Evolutionary conservation across 2,329 filamentous ascomycete genomes (phyloP), one percentile per base, ranked within the genome.

Genomic region (Saccharata proteae): DNA sequence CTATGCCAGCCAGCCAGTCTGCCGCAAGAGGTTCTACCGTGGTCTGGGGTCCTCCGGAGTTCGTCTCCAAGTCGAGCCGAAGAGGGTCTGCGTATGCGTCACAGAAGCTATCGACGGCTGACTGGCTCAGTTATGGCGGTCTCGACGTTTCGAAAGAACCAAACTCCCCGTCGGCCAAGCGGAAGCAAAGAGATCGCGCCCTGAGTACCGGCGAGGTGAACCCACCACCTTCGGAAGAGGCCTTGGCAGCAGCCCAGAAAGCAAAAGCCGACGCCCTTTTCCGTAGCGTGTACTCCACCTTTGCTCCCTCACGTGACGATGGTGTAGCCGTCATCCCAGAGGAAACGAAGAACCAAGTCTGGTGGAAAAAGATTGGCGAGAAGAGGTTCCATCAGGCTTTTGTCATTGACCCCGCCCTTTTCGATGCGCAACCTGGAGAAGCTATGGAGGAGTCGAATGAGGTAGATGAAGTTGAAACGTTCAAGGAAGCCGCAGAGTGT

Each of bases 231-330:
- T 56, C 57, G 10, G 58, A 61, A 28, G 49, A 52, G 0, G 48
- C 54, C 8, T 42, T 54, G 7, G 46, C 47, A n/a, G 55, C 55
- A 10, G 42, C 52, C 4, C 47, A 80, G 46, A 62, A 71, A 43
- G 69, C 71, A 3, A 78, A 79, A 48, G 72, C 84, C 55, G 80
- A 86, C 42, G 68, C 76, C 0, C 59, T 86, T 7, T 88, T 86
- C 47, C 69, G 79, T 17, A 74, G 77, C 33, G 80, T 77, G 2
- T 88, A 85, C 51, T 84, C 79, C 1, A 80, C 77, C 46, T 88
- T 86, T 51, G 81, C 81, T 5, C 81, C 81, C 0, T 74, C 70
- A 30, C 77, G 72, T 43, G 81, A 88, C 51, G 76, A 86, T 47
- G 69, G 78, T 3, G 71, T 68, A 9, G 77, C 81, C 5, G 64